A percentile compares a stretch with the other conserved stretches of the same genome.
These are phyloP conservation scores for Aspergillus sergii DNA, from an alignment of 2,329 filamentous ascomycete genomes.

Conservation along the genomic window DNA sequence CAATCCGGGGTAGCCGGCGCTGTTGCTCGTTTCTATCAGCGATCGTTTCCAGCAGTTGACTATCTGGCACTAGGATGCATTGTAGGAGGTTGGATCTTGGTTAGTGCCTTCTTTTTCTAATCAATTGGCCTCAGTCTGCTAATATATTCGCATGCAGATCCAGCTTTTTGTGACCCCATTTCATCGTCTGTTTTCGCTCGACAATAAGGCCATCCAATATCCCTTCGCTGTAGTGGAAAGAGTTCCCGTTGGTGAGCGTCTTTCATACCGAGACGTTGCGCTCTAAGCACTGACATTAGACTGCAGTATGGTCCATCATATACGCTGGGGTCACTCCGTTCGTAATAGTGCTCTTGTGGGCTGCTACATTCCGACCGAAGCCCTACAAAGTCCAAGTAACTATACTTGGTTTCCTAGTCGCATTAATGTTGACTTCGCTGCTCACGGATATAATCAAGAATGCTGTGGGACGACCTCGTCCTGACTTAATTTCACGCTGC, in stretches of 20 bases:
- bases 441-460: constrained; percentile 93
- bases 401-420: constrained; percentile 76
- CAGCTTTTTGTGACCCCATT: constrained; percentile 77
- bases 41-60: constrained; percentile 83
- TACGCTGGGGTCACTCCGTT: constrained; percentile 77
- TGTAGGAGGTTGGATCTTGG: constrained; percentile 60
- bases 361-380: constrained; percentile 62
- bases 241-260: constrained; percentile 70
- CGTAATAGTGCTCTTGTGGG: constrained; percentile 66
- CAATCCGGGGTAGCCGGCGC: constrained; percentile 48
- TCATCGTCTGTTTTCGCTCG: constrained; percentile 90
- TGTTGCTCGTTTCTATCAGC: constrained; percentile 59
- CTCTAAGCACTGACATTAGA: background rate
- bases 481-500: constrained; percentile 87
- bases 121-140: background rate
- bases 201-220: constrained; percentile 80
- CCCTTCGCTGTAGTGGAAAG: constrained; percentile 83
- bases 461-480: constrained; percentile 77
- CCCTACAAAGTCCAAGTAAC: constrained; percentile 83
- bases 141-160: constrained; percentile 49
- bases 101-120: constrained; percentile 20
- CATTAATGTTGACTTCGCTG: constrained; percentile 75
- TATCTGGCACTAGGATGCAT: constrained; percentile 78
- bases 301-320: constrained; percentile 67
- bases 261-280: background rate